Evolutionary conservation across 2,329 filamentous ascomycete species (phyloP).

Genomic region (Talaromyces sp.): DNA sequence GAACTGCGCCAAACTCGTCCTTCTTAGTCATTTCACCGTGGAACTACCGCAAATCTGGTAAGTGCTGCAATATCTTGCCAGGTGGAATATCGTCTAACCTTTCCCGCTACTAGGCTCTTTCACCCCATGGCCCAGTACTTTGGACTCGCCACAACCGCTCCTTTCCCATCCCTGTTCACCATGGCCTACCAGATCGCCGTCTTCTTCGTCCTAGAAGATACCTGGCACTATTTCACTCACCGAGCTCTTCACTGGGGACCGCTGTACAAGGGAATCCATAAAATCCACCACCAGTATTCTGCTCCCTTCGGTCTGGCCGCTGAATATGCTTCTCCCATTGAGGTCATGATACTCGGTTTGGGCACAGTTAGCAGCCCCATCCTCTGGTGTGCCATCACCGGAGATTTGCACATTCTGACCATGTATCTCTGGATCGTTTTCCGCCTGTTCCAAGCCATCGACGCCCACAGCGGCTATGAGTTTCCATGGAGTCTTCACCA

Average conservation of each 20-base stretch:
- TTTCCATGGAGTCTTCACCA: conserved; percentile 97
- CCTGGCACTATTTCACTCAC: conserved; percentile 98
- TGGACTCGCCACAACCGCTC: conserved; percentile 81
- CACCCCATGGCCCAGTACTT: conserved; percentile 93
- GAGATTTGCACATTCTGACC: conserved; percentile 87
- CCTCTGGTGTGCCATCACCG: conserved; percentile 74
- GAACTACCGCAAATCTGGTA: conserved; percentile 96
- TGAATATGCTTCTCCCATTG: conserved; percentile 95
- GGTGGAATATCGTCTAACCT: neutral
- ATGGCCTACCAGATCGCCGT: conserved; percentile 89
- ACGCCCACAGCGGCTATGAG: conserved; percentile 95
- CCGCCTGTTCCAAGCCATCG: conserved; percentile 94
- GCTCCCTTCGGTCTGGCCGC: conserved; percentile 94
- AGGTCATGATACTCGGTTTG: conserved; percentile 89
- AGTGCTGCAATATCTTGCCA: conserved; percentile 10
- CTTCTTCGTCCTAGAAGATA: conserved; percentile 93
- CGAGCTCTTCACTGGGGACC: conserved; percentile 89
- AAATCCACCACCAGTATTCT: conserved; percentile 98
- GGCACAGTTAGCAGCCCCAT: conserved; percentile 81
- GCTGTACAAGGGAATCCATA: conserved; percentile 95
- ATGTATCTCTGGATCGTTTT: conserved; percentile 97
- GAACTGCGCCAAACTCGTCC: conserved; percentile 87
- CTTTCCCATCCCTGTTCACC: conserved; percentile 79
- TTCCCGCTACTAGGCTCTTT: conserved; percentile 62
- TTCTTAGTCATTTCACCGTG: conserved; percentile 94